Evolutionary conservation across 176 grass and related monocot genomes (phyloP), one percentile per base, ranked within the genome.

Genomic region (Metroxylon sagu): DNA sequence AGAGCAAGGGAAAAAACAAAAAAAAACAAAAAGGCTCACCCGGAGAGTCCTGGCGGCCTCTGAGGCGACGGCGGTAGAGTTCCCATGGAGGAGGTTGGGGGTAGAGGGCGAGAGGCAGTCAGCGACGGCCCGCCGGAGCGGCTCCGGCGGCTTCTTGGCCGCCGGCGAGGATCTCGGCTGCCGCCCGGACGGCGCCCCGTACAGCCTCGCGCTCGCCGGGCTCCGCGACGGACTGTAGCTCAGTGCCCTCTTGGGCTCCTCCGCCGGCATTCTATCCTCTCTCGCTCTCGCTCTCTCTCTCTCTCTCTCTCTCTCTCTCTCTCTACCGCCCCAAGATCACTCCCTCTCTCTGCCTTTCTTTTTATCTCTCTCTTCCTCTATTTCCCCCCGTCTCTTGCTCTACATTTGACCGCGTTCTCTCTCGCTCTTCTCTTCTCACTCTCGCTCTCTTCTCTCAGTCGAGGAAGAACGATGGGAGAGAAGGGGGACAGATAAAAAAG

Each of bases 71-170:
- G 80, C 68, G 4, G 86, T 79, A 10, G 83, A 71, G 26, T 72
- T 76, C 49, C 79, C 87, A 64, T 97, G 84, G 57, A 70, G 82
- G 64, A 70, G 82, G 66, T 88, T 84, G 14, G 81, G 68, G 2
- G 93, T 69, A 43, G 81, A 78, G 25, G 87, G 87, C 16, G 87
- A 97, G 65, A 97, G 82, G 76, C 93, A 97, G 69, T 97, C 93
- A 23, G 81, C 93, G 66, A 97, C 93, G 26, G 87, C 87, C 39
- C 87, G 70, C 35, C 84, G 77, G 12, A 97, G 78, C 25, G 93
- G 87, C 76, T 97, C 93, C 23, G 87, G 87, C 29, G 87, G 93
- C 75, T 91, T 92, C 62, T 76, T 85, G 25, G 50, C 25, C 64
- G 83, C 25, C 64, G 83, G 65, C 57, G 84, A 75, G 14, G 28